These are phyloP conservation scores for Phytopythium mirpurense DNA, from an alignment of 352 stramenopile species.

Conservation along the genomic window DNA sequence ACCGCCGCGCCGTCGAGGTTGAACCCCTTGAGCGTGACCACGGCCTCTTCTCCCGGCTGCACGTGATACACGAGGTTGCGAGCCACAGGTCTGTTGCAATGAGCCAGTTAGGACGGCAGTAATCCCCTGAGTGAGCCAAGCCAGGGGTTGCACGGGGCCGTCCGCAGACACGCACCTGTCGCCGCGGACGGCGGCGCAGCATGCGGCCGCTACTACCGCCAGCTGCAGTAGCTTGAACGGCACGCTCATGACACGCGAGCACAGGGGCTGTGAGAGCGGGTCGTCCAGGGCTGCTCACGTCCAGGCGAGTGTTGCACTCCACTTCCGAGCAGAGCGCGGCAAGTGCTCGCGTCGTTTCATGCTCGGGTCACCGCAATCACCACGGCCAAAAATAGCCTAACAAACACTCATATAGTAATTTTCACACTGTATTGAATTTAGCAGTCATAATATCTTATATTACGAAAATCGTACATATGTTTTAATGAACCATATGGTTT, in stretches of 20 bases:
- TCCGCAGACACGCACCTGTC: constrained; percentile 6
- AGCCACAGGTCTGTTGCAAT: constrained; percentile 39
- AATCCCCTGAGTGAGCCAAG: too few relatives aligned
- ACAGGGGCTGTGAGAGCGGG: neutral
- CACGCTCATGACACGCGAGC: neutral
- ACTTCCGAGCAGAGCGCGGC: neutral
- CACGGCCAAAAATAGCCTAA: neutral
- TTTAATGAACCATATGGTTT: too few relatives aligned
- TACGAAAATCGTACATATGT: too few relatives aligned
- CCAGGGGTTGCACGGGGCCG: too few relatives aligned
- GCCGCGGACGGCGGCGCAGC: neutral
- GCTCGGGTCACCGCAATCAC: neutral
- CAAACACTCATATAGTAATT: too few relatives aligned
- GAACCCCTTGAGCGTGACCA: constrained; percentile 82
- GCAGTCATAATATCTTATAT: too few relatives aligned
- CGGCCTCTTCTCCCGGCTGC: constrained; percentile 55
- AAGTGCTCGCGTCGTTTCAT: neutral
- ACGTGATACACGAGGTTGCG: constrained; percentile 76
- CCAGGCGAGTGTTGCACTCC: neutral
- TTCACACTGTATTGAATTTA: neutral
- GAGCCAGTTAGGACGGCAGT: too few relatives aligned
- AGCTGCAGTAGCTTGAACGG: neutral
- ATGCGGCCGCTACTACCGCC: neutral
- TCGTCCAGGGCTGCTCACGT: neutral
- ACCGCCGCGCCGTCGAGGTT: constrained; percentile 48